These are phyloP conservation scores for Colletotrichum sp. DNA, from an alignment of 2,329 filamentous ascomycete genomes.

Conservation along the genomic window DNA sequence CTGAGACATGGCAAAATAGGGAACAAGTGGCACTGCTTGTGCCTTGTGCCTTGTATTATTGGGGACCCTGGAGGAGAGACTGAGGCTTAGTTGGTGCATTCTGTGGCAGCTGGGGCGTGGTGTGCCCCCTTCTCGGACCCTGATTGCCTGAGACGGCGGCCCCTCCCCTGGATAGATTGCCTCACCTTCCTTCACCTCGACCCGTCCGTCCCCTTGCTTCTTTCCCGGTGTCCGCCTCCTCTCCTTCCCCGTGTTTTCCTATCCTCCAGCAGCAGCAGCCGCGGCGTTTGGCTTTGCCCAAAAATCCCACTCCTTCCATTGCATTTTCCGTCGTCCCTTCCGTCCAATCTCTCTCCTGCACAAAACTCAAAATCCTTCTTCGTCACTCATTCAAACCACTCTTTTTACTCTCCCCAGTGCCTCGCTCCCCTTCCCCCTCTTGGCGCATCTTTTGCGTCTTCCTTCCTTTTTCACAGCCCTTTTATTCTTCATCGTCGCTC, in stretches of 20 bases:
- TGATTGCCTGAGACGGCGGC: constrained; percentile 12
- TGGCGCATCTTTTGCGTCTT: neutral
- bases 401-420: neutral
- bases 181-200: constrained; percentile 5
- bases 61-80: neutral
- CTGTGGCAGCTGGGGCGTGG: neutral
- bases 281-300: neutral
- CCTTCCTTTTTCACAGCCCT: neutral
- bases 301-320: constrained; percentile 8
- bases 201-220: neutral
- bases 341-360: neutral
- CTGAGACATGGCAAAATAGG: neutral
- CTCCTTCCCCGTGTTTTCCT: constrained; percentile 17
- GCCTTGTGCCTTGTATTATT: neutral
- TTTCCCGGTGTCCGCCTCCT: neutral
- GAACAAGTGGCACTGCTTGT: neutral
- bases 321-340: neutral
- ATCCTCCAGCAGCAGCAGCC: neutral
- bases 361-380: neutral
- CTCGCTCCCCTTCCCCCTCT: neutral
- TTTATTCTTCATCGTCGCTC: constrained; percentile 1
- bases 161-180: constrained; percentile 13
- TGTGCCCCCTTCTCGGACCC: neutral
- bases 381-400: neutral
- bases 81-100: neutral